Percentiles rank a stretch among this genome's conserved stretches.
phyloP scores from a whole-genome alignment of 805 yeast genomes.

The Maudiozyma pseudohumilis region DNA sequence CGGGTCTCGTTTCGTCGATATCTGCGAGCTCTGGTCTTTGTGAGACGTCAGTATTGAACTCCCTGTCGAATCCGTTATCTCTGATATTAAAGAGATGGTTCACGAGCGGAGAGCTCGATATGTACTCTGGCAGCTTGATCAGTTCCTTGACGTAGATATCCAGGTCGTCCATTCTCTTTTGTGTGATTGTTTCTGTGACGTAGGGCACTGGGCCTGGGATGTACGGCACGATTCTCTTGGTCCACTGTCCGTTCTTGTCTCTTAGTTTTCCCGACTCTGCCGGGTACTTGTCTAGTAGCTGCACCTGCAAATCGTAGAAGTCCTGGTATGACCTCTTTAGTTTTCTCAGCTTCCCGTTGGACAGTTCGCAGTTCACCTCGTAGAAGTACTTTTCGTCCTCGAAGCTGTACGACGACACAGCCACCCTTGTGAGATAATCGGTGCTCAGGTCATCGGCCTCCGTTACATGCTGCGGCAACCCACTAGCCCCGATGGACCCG shows the following conservation, averaged over 20 bases:
- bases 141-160: slow-evolving; percentile 50
- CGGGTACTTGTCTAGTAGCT: slow-evolving; percentile 73
- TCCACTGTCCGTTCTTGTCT: slow-evolving; percentile 43
- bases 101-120: slow-evolving; percentile 60
- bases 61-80: slow-evolving; percentile 27
- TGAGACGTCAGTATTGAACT: slow-evolving; percentile 9
- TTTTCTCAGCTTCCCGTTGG: slow-evolving; percentile 58
- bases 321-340: slow-evolving; percentile 90
- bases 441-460: slow-evolving; percentile 3
- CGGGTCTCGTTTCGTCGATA: background rate
- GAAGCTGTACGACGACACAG: slow-evolving; percentile 69
- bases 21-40: background rate
- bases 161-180: slow-evolving; percentile 44
- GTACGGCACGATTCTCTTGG: slow-evolving; percentile 74
- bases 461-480: background rate
- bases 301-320: slow-evolving; percentile 87
- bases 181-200: slow-evolving; percentile 67
- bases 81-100: slow-evolving; percentile 56
- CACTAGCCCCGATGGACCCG: background rate
- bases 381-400: slow-evolving; percentile 89
- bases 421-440: slow-evolving; percentile 35
- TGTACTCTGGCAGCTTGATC: slow-evolving; percentile 63
- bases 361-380: slow-evolving; percentile 54
- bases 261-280: slow-evolving; percentile 73
- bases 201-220: slow-evolving; percentile 94